Conservation (phyloP, 352 stramenopile species). For the Phytophthora ohioensis region DNA sequence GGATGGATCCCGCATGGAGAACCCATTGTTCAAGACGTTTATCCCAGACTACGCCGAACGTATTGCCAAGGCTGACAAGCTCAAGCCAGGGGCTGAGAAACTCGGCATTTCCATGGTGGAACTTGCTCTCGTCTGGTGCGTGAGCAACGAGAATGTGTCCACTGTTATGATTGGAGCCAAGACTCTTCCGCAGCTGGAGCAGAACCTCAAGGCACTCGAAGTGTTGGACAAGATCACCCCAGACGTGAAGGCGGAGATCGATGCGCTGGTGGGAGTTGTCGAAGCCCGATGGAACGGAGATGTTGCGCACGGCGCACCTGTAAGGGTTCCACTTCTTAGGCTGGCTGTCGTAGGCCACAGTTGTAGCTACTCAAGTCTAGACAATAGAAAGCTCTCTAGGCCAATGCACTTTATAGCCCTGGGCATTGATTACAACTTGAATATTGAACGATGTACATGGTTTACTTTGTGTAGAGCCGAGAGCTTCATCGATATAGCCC, state of each 20-base stretch:
- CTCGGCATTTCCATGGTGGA: slow-evolving; percentile 51
- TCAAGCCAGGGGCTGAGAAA: slow-evolving; percentile 50
- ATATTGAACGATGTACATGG: no score
- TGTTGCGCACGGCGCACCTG: not conserved
- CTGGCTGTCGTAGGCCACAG: not conserved
- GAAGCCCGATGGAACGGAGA: not conserved
- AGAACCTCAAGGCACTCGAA: slow-evolving; percentile 59
- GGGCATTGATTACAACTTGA: no score
- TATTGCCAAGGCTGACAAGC: slow-evolving; percentile 38
- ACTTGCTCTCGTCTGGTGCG: slow-evolving; percentile 66
- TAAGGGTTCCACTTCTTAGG: not conserved
- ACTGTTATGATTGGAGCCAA: slow-evolving; percentile 68
- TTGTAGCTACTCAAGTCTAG: not conserved
- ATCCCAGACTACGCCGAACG: slow-evolving; percentile 23
- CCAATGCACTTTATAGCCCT: no score
- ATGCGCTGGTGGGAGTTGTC: slow-evolving; percentile 36
- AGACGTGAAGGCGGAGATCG: slow-evolving; percentile 57
- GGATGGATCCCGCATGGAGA: slow-evolving; percentile 55
- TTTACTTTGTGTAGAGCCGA: no score
- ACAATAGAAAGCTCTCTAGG: no score
- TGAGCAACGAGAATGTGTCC: slow-evolving; percentile 62
- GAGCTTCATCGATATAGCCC: no score
- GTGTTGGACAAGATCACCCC: slow-evolving; percentile 58
- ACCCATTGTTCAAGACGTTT: slow-evolving; percentile 39
- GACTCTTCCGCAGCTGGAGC: slow-evolving; percentile 55